phyloP scores from a whole-genome alignment of 768 basidiomycete genomes.

The Rhodotorula babjevae region DNA sequence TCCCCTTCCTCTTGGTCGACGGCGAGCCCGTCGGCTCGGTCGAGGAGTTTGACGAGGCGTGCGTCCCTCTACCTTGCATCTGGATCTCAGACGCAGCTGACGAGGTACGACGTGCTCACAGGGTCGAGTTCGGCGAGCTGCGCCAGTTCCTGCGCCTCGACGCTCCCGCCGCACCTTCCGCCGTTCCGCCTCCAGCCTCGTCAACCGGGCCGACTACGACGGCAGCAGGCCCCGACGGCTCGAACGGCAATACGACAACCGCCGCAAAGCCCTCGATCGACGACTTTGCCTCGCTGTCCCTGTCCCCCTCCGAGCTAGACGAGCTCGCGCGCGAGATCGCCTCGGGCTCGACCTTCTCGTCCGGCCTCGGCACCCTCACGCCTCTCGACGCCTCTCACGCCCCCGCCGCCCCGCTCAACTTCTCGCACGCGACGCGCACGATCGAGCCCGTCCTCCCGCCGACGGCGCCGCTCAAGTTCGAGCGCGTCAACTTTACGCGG shows the following conservation, averaged over 20 bases:
- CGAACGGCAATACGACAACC: too few relatives aligned
- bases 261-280: slow-evolving; percentile 24
- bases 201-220: neutral
- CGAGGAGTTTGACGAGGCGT: slow-evolving; percentile 42
- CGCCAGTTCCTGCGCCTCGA: slow-evolving; percentile 30
- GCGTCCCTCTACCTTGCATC: slow-evolving; percentile 7
- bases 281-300: slow-evolving; percentile 35
- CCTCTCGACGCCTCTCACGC: neutral
- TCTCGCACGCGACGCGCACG: slow-evolving; percentile 14
- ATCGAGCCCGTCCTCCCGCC: slow-evolving; percentile 2
- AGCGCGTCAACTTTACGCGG: slow-evolving; percentile 14
- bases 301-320: slow-evolving; percentile 29
- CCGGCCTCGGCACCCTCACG: neutral
- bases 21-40: slow-evolving; percentile 28
- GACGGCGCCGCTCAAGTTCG: slow-evolving; percentile 24
- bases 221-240: too few relatives aligned
- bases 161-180: neutral
- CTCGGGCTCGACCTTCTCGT: slow-evolving; percentile 14
- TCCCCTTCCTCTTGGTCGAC: slow-evolving; percentile 38
- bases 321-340: slow-evolving; percentile 23
- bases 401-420: neutral
- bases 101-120: neutral
- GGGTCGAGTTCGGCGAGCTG: slow-evolving; percentile 42
- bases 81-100: too few relatives aligned
- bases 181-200: neutral